phyloP scores from a whole-genome alignment of 441 rosid genomes.

The Brassica balearica region DNA sequence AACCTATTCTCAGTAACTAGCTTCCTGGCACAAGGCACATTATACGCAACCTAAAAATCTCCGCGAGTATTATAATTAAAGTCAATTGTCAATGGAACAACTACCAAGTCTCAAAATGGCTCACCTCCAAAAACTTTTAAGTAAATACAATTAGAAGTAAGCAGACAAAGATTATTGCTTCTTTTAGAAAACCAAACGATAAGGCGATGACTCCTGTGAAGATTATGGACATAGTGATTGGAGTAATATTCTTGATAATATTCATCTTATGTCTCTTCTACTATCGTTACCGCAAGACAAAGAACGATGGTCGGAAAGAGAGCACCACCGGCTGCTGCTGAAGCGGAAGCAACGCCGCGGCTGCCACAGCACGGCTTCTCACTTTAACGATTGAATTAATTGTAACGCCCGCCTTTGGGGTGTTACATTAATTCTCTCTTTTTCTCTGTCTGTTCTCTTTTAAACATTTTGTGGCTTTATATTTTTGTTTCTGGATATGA shows the following conservation, averaged over 20 bases:
- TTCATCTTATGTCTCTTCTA: slow-evolving; percentile 35
- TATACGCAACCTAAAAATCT: not conserved
- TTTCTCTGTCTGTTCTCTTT: not conserved
- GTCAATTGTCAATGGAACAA: slow-evolving; percentile 1
- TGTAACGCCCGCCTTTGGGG: no score
- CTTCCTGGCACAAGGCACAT: slow-evolving; percentile 3
- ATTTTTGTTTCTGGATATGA: not conserved
- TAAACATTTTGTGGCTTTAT: not conserved
- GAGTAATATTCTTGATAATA: slow-evolving; percentile 34
- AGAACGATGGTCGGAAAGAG: slow-evolving; percentile 32
- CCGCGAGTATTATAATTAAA: not conserved
- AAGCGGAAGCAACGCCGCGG: not conserved
- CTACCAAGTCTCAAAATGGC: slow-evolving; percentile 25
- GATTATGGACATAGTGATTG: slow-evolving; percentile 36
- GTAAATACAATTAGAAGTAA: slow-evolving; percentile 3
- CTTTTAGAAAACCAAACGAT: not conserved
- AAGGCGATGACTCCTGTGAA: slow-evolving; percentile 36
- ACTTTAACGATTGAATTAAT: not conserved
- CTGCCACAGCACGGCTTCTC: not conserved
- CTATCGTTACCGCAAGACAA: slow-evolving; percentile 22
- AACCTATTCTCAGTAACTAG: not conserved
- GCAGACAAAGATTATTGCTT: not conserved
- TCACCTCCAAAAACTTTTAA: not conserved
- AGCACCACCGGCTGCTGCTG: slow-evolving; percentile 29
- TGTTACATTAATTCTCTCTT: not conserved